Evolutionary conservation across 78 protist genomes (phyloP), one percentile per base, ranked within the genome.

Genomic region (Dictyostelium capitatum): DNA sequence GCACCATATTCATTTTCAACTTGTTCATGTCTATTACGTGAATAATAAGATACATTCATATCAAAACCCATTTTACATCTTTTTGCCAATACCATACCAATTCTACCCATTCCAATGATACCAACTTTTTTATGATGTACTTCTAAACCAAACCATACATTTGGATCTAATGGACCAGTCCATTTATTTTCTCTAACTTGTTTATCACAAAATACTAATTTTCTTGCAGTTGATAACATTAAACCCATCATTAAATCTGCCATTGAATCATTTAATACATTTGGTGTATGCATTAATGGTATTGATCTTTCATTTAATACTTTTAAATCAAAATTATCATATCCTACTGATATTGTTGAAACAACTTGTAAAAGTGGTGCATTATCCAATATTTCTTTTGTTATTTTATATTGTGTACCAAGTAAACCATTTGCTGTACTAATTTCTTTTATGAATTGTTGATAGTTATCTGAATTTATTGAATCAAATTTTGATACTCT

Each of bases 71-170:
- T 14, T 80, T 50, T 80, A 20, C 78, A 70, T 41, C 47, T 48
- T 50, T 75, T 43, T 20, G 96, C 96, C 0, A 94, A 28, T 4
- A 82, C 91, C 48, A 47, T 54, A 28, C 96, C 96, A 47, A 94
- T 94, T 56, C 91, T 19, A n/a, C 96, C 96, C 80, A 83, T 56
- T n/a, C 96, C 96, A 5, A 94, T 20, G 5, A 94, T 78, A 48
- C 91, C 95, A 8, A 94, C 57, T 25, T 79, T 90, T 43, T 94
- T 94, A n/a, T 94, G 89, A 54, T 92, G 95, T 30, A 83, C 83
- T 10, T 92, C 95, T 12, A 43, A 3, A 11, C 95, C 90, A 56
- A 54, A 74, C 81, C 80, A 62, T n/a, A n/a, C n/a, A 10, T 3
- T 8, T 15, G 0, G 6, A 17, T 30, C 65, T 10, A 75, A 32